Evolutionary conservation across 2,329 filamentous ascomycete genomes (phyloP).

Genomic region (Neurospora crassa): DNA sequence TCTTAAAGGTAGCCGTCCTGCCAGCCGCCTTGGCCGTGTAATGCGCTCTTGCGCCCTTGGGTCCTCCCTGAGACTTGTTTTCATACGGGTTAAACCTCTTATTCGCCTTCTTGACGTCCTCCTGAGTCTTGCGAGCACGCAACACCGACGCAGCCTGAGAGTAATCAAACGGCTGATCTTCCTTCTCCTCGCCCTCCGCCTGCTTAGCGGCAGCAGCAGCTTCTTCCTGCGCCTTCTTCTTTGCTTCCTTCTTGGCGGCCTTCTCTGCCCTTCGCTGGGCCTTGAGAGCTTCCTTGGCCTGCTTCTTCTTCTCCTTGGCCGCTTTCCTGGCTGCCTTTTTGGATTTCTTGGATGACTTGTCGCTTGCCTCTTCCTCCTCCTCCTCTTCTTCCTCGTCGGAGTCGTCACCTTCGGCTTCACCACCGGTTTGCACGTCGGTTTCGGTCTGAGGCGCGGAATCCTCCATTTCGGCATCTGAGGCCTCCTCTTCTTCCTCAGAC

Average conservation of each 20-base stretch:
- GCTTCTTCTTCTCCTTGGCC: neutral
- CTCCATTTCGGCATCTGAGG: conserved; percentile 8
- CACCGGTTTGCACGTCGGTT: conserved; percentile 4
- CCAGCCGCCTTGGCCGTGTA: conserved; percentile 22
- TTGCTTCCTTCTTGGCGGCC: neutral
- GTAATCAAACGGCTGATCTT: conserved; percentile 27
- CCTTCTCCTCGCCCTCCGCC: conserved; percentile 14
- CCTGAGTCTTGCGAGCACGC: conserved; percentile 16
- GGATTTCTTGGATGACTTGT: conserved; percentile 2
- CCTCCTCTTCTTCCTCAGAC: conserved; percentile 16
- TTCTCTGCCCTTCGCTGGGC: neutral
- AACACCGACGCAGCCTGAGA: conserved; percentile 25
- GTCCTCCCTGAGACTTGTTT: conserved; percentile 21
- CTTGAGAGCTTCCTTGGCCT: neutral
- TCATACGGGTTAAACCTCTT: conserved; percentile 25
- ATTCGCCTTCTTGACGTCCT: conserved; percentile 16
- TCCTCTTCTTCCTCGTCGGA: conserved; percentile 9
- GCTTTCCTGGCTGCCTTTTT: conserved; percentile 5
- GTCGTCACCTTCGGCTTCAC: conserved; percentile 11
- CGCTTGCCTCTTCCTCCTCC: neutral
- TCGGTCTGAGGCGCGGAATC: conserved; percentile 6
- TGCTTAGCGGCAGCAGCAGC: conserved; percentile 2
- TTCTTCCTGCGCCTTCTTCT: neutral
- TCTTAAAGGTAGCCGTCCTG: conserved; percentile 32
- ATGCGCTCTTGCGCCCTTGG: conserved; percentile 22